Base-by-base conservation (phyloP, 345 rosid genomes). In the Rhizophora mangle region DNA sequence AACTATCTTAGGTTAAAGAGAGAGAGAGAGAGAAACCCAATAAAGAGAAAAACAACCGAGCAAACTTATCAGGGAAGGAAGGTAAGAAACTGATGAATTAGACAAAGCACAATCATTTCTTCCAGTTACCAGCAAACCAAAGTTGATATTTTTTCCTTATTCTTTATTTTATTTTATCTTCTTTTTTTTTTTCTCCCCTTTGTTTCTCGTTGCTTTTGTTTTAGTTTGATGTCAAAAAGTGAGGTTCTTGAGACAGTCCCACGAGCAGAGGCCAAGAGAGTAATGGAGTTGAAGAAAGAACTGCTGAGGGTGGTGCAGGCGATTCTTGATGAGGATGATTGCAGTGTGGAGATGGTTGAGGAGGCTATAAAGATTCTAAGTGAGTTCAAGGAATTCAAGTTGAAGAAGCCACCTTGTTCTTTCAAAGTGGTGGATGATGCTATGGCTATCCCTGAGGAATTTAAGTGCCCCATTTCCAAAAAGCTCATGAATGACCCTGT, bases 401-500 rank as follows among this genome's bases (percentile, higher is more conserved):
- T 73, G 62, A 49, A 47, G 60, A 78, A 80, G 31, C 69, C 66
- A 6, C 29, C 67, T 8, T 51, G 47, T 46, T 60, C 68, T 58
- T 62, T 75, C 49, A 36, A 70, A 65, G 1, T 64, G 75, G 55
- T 27, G 11, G 71, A 67, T 71, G 68, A 65, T 18, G 5, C 18
- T 16, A 52, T 53, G 68, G 63, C 6, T 26, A 46, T 71, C 58
- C 88, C 84, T 34, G 66, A 63, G 37, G 84, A 78, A 65, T 82
- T 80, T 47, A 78, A 54, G 31, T 85, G 88, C 61, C 84, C 88
- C 57, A 65, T 85, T 69, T 85, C 88, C n/a, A 74, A 67, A 37
- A 36, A 68, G 67, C 73, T 82, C 61, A 85, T 85, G 88, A 59
- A 19, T 68, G 91, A 88, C 62, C 90, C 91, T 66, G 90, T 88